Conservation (phyloP, 805 yeast genomes). For the Pichia paraexigua region DNA sequence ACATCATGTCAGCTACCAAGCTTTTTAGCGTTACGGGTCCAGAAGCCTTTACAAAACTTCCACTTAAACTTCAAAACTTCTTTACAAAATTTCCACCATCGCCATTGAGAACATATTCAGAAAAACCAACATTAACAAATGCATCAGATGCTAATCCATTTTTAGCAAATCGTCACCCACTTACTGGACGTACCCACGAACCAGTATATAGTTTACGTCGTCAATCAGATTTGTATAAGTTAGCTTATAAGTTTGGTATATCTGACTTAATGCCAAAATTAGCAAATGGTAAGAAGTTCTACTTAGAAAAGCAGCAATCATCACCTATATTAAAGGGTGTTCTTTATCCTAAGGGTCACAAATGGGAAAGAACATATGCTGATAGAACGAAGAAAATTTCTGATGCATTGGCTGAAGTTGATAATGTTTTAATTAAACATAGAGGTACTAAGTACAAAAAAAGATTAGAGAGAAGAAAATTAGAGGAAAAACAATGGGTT, state of each 20-base stretch:
- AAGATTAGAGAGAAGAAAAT: constrained; percentile 36
- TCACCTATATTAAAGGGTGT: constrained; percentile 74
- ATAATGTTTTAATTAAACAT: constrained; percentile 55
- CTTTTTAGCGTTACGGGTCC: constrained; percentile 24
- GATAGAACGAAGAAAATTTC: constrained; percentile 52
- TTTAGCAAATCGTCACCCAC: constrained; percentile 74
- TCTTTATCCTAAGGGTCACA: constrained; percentile 67
- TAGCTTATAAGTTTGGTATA: constrained; percentile 77
- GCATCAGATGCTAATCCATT: constrained; percentile 82
- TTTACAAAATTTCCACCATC: constrained; percentile 80
- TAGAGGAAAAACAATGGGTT: constrained; percentile 32
- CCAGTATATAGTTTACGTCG: constrained; percentile 76
- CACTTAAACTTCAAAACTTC: constrained; percentile 60
- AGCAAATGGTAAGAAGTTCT: constrained; percentile 58
- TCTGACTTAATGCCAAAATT: constrained; percentile 66
- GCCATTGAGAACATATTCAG: constrained; percentile 61
- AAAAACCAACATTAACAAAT: constrained; percentile 52
- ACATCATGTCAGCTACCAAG: constrained; percentile 9
- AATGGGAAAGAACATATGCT: constrained; percentile 63
- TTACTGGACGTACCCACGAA: constrained; percentile 67
- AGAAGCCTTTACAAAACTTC: constrained; percentile 43
- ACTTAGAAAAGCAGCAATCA: constrained; percentile 63
- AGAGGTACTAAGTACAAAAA: constrained; percentile 47
- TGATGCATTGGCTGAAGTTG: constrained; percentile 60
- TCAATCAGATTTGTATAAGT: constrained; percentile 74